Evolutionary conservation across 129 eudicot genomes (phyloP), one percentile per base, ranked within the genome.

Genomic region (Mikania micrantha): DNA sequence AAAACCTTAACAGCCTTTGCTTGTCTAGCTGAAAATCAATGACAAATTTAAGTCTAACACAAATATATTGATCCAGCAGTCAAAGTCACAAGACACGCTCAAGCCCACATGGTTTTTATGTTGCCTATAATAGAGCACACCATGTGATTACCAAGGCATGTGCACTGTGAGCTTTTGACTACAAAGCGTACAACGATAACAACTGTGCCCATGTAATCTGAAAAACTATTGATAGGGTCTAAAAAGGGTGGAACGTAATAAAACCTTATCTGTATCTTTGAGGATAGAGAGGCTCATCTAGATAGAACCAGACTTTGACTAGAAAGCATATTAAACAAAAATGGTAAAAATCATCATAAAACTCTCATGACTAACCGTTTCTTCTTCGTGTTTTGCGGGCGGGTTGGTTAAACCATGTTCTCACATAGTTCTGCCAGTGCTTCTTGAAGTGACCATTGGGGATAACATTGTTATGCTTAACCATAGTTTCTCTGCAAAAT

Each of bases 311-410:
- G n/a, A n/a, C n/a, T n/a, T n/a, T n/a, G n/a, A n/a, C n/a, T n/a
- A n/a, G n/a, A 45, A 4, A 5, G 21, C 27, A 7, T 7, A 17
- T 0, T 17, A 0, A 48, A 5, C 17, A 4, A 19, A 48, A 5
- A 48, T 8, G 41, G 3, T 0, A 9, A 0, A 1, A 0, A 15
- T n/a, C 9, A 22, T 10, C 1, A 57, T n/a, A 41, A 17, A 5
- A 9, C 12, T 28, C 7, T 10, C 3, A 22, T 2, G 0, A 54
- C 69, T 57, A 59, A 90, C 96, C 96, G 22, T 63, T 49, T 68
- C 91, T 82, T 90, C 97, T 82, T 86, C 97, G 78, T 67, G 88
- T 78, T 76, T 90, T 90, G 79, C 95, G 88, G 9, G 97, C 97
- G 13, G 97, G 97, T 40, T 90, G 95, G 77, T 90, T 87, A 70